phyloP scores from a whole-genome alignment of 1,139 yeast genomes.

The Yamadazyma aaseri region DNA sequence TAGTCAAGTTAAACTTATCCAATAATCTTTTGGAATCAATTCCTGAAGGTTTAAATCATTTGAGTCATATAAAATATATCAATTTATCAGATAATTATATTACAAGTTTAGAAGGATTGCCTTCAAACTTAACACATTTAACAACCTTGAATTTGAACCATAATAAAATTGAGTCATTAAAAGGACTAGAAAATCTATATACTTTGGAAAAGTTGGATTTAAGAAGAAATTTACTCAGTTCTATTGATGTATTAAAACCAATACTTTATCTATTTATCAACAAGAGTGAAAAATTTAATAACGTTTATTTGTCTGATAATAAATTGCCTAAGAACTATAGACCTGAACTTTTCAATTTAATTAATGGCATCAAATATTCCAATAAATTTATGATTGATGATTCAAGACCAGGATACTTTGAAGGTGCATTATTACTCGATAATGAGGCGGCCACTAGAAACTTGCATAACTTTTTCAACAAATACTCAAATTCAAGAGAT shows the following conservation, averaged over 20 bases:
- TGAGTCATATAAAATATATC: slow-evolving; percentile 50
- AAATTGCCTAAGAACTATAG: slow-evolving; percentile 49
- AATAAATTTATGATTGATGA: slow-evolving; percentile 57
- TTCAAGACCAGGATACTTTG: slow-evolving; percentile 63
- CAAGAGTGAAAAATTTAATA: slow-evolving; percentile 26
- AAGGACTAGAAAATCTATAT: slow-evolving; percentile 48
- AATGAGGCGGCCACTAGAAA: slow-evolving; percentile 45
- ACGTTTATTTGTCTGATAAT: slow-evolving; percentile 43
- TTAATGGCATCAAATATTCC: slow-evolving; percentile 51
- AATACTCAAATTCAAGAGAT: slow-evolving; percentile 11
- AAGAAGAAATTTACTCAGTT: slow-evolving; percentile 49
- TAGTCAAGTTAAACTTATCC: slow-evolving; percentile 59
- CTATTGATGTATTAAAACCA: slow-evolving; percentile 31
- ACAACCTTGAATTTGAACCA: slow-evolving; percentile 55
- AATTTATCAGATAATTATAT: slow-evolving; percentile 58
- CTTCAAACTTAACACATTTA: slow-evolving; percentile 39
- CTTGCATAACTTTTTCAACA: slow-evolving; percentile 42
- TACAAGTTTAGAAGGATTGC: slow-evolving; percentile 37
- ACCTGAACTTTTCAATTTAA: slow-evolving; percentile 52
- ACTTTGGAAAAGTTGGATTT: slow-evolving; percentile 56
- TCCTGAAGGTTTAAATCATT: slow-evolving; percentile 53
- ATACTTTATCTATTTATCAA: slow-evolving; percentile 36
- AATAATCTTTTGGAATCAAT: slow-evolving; percentile 48
- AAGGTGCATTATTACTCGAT: slow-evolving; percentile 53
- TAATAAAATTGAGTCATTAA: slow-evolving; percentile 45